Evolutionary conservation across 306 rosid species (phyloP), one percentile per base, ranked within the genome.

Genomic region (Hippophae rhamnoides): DNA sequence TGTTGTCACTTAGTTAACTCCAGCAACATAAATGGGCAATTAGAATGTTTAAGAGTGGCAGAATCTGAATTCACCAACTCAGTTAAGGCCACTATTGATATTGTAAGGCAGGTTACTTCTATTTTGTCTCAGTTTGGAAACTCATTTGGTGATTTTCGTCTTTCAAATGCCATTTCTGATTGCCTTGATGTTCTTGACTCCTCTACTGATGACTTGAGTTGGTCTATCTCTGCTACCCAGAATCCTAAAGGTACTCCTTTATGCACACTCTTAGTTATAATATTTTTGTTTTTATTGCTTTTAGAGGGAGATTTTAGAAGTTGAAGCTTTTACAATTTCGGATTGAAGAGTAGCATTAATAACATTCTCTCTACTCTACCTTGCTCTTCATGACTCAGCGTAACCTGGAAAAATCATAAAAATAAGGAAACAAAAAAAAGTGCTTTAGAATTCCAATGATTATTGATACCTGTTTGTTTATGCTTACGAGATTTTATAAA

Each of bases 171-270:
- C 75, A 55, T 89, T 61, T 67, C 73, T 6, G 93, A 86, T 70
- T 89, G 97, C 62, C 65, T 84, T 5, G 92, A 86, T 18, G 72
- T 89, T 60, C 81, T 89, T 2, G 89, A 89, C 26, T 54, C 69
- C 57, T 78, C 95, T 27, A 41, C 73, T 5, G 92, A 89, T 6
- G 78, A 62, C 42, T 70, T 86, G 59, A 47, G 26, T 7, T 72
- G 86, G 89, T 57, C 97, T 5, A 43, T 72, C 51, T 78, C 92
- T 47, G 92, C 89, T 5, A 31, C 85, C 25, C 72, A 82, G 67
- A 68, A 49, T 45, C 86, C 84, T 12, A 69, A 64, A n/a, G 95
- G 90, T 85, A 80, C 10, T 31, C 5, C 38, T 31, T 46, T 13
- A 8, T 38, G 12, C 0, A 7, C 10, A 23, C 3, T 13, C 42